Conservation (phyloP, 495 filamentous ascomycete species). For the Penicillium coprophilum region DNA sequence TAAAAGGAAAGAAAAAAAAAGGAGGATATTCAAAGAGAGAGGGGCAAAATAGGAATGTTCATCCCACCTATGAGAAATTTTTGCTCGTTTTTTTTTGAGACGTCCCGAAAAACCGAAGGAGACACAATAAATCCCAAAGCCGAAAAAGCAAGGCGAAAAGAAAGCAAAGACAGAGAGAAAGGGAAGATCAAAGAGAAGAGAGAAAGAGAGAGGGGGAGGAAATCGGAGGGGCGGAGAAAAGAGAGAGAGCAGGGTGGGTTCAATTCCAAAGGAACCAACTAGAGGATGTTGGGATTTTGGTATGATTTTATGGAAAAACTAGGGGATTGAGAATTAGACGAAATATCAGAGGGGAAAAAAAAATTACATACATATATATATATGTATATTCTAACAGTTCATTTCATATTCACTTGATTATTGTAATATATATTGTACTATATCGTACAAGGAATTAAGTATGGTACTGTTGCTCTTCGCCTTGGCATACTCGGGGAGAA, state of each 20-base stretch:
- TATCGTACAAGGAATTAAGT: background rate
- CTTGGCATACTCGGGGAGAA: constrained; percentile 1
- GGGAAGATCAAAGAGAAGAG: constrained; percentile 22
- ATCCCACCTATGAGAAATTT: constrained; percentile 20
- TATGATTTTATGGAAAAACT: background rate
- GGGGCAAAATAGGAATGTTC: constrained; percentile 21
- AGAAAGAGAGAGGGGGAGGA: constrained; percentile 15
- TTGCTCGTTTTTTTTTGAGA: background rate
- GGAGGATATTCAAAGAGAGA: constrained; percentile 8
- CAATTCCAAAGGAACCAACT: background rate
- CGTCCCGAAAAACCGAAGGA: background rate
- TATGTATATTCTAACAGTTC: no score
- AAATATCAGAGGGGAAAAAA: no score
- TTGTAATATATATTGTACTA: background rate
- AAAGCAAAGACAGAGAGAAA: constrained; percentile 11
- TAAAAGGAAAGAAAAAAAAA: constrained; percentile 6
- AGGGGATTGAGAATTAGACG: no score
- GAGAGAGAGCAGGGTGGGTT: constrained; percentile 11
- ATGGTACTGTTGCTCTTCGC: background rate
- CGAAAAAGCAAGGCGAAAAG: constrained; percentile 7
- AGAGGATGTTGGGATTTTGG: background rate
- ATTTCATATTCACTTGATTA: background rate
- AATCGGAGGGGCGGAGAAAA: constrained; percentile 22
- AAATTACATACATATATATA: no score
- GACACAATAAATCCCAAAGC: background rate